Evolutionary conservation across 352 stramenopile species (phyloP).

Genomic region (Phytophthora capsici): DNA sequence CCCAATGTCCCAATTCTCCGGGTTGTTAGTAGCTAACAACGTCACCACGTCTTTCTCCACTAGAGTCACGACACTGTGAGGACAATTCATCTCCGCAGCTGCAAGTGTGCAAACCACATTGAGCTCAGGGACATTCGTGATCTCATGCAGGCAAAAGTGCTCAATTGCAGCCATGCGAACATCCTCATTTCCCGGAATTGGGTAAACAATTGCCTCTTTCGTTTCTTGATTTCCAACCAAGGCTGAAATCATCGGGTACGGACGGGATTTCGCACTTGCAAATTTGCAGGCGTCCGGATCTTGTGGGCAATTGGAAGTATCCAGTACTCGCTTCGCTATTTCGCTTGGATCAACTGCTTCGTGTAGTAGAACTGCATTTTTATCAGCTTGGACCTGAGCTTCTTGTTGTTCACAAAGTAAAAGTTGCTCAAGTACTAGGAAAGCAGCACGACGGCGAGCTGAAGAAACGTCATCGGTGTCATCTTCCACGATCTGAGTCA

Average conservation of each 20-base stretch:
- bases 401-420: constrained; percentile 14
- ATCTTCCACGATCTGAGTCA: constrained; percentile 13
- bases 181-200: constrained; percentile 38
- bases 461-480: constrained; percentile 3
- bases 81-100: constrained; percentile 36
- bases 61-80: constrained; percentile 39
- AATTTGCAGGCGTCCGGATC: constrained; percentile 34
- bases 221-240: constrained; percentile 1
- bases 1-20: constrained; percentile 36
- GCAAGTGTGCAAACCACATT: constrained; percentile 45
- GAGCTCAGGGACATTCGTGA: constrained; percentile 31
- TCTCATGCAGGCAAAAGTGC: constrained; percentile 24
- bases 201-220: constrained; percentile 26
- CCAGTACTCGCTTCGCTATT: constrained; percentile 14
- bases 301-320: constrained; percentile 26
- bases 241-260: constrained; percentile 34
- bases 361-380: constrained; percentile 16
- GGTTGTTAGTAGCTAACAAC: constrained; percentile 37
- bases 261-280: constrained; percentile 25
- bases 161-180: constrained; percentile 35
- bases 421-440: constrained; percentile 25
- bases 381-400: constrained; percentile 4
- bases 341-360: constrained; percentile 1
- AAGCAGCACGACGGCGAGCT: constrained; percentile 2
- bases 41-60: constrained; percentile 38